Evolutionary conservation across 257 asterid genomes (phyloP).

Genomic region (Handroanthus guayacan): DNA sequence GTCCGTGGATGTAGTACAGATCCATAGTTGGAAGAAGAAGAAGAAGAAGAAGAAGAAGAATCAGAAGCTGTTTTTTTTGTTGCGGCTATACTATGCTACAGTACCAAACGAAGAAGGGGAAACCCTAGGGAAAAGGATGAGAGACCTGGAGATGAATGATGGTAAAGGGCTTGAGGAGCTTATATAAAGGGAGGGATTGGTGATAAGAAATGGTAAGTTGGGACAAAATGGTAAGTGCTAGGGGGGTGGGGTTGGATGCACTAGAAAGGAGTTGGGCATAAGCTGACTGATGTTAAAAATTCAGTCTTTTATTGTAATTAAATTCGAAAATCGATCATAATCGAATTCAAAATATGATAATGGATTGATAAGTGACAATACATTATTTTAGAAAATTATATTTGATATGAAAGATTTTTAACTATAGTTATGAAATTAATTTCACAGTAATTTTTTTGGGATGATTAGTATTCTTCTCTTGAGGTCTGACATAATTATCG

Average conservation of each 20-base stretch:
- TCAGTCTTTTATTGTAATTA: too few species aligned
- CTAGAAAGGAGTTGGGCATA: too few species aligned
- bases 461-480: too few species aligned
- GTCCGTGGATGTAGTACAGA: constrained; percentile 7
- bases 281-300: background rate
- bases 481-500: too few species aligned
- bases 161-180: constrained; percentile 14
- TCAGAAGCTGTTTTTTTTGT: background rate
- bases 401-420: too few species aligned
- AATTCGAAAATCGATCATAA: too few species aligned
- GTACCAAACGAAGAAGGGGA: background rate
- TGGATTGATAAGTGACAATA: too few species aligned
- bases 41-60: background rate
- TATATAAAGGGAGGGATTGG: constrained; percentile 44
- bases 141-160: constrained; percentile 32
- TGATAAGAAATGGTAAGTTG: constrained; percentile 48
- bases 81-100: background rate
- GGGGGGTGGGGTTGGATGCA: background rate
- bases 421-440: too few species aligned
- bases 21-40: background rate
- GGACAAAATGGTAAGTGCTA: constrained; percentile 25
- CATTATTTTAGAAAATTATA: too few species aligned
- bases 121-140: constrained; percentile 37
- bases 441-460: too few species aligned
- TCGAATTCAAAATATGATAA: too few species aligned